Base-by-base conservation (phyloP, 352 stramenopile species). In the Phytophthora palmivora region DNA sequence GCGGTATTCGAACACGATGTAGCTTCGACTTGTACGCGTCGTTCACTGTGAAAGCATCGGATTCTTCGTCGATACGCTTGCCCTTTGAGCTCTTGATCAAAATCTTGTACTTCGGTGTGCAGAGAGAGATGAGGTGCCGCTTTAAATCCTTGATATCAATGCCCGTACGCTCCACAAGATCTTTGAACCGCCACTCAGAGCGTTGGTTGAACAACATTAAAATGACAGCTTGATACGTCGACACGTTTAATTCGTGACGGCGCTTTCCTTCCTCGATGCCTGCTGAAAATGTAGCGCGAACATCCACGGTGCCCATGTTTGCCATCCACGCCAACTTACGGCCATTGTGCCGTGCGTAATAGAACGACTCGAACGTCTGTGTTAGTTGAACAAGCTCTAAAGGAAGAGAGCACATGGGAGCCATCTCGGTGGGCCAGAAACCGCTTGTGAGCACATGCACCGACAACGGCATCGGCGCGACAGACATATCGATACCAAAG, bases 191-290 rank as follows among this genome's bases (percentile, higher is more conserved):
- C 84, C 80, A 93, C 28, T 71, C 63, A 0, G 89, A 85, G 11
- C 78, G 70, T 30, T 91, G 79, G 72, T 99, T 99, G 81, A 99
- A 99, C 6, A 99, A 70, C 67, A 98, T 88, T 26, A 99, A 79
- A 39, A 99, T 98, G 52, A 97, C 97, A 67, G 98, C 98, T 80
- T 99, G 97, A 69, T 99, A 99, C 6, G 97, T 99, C 18, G 95
- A 98, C 21, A 99, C 97, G 41, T 90, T 97, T 0, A 99, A 72
- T 44, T 99, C 97, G 64, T 99, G 91, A 18, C 88, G 82, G 34
- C 87, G 79, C 22, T 79, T 79, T n/a, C 51, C 59, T 18, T 82
- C 67, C 26, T 78, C 79, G 12, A 72, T 59, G n/a, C 80, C 73
- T 6, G 80, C 79, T 19, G 76, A 86, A 74, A 98, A 98, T 1